Conservation (phyloP, 2,329 filamentous ascomycete species). For the Aspergillus luchuensis region DNA sequence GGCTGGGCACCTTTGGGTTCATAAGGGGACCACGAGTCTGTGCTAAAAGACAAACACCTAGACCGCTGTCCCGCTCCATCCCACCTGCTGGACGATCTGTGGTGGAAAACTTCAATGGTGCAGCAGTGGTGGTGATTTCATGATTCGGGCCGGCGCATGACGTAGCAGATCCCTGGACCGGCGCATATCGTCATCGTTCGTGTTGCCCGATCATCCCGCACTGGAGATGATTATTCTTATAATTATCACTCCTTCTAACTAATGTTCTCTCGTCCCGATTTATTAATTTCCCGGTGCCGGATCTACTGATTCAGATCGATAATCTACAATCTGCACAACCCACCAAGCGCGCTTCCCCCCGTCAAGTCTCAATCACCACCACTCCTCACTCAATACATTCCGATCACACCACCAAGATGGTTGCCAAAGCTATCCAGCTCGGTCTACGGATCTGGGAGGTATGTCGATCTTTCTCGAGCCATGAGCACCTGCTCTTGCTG, state of each 20-base stretch:
- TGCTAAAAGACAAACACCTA: background rate
- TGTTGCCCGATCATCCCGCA: conserved; percentile 33
- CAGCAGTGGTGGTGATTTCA: conserved; percentile 27
- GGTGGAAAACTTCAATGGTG: background rate
- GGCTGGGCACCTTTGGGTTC: background rate
- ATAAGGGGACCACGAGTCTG: background rate
- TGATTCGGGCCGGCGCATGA: conserved; percentile 33
- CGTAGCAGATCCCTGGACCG: conserved; percentile 29
- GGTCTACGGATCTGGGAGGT: conserved; percentile 39
- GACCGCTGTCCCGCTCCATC: background rate
- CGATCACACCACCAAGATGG: conserved; percentile 26
- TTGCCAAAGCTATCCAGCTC: conserved; percentile 30
- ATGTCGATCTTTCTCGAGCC: conserved; percentile 8
- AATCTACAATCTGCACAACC: background rate
- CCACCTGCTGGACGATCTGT: background rate
- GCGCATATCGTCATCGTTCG: conserved; percentile 34
- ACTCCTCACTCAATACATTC: background rate
- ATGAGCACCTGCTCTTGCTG: background rate
- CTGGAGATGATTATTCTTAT: conserved; percentile 16
- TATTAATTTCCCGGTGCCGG: background rate
- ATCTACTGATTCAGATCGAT: conserved; percentile 11
- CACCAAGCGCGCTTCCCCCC: background rate
- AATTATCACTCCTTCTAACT: conserved; percentile 20
- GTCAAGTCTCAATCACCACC: background rate
- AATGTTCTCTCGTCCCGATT: background rate